phyloP scores from a whole-genome alignment of 306 rosid genomes.

The Lupinus albus region DNA sequence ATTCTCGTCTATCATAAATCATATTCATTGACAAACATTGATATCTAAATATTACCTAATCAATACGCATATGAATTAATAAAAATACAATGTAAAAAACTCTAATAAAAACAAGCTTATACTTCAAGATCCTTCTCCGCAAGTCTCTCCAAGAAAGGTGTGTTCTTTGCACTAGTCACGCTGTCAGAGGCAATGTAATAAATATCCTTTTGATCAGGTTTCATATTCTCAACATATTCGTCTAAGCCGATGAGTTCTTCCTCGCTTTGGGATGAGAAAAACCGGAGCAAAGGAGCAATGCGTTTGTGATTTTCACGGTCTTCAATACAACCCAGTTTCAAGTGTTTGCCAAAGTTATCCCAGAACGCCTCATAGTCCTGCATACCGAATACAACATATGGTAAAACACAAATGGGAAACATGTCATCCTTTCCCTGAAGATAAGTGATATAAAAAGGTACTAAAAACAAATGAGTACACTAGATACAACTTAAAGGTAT shows the following conservation, averaged over 20 bases:
- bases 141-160: conserved; percentile 93
- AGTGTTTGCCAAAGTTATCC: conserved; percentile 90
- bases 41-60: no score
- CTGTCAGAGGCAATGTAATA: conserved; percentile 91
- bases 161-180: conserved; percentile 84
- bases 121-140: conserved; percentile 85
- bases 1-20: no score
- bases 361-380: conserved; percentile 95
- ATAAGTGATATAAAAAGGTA: background rate
- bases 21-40: no score
- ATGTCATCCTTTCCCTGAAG: conserved; percentile 14
- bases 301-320: conserved; percentile 98
- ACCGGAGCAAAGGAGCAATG: conserved; percentile 90
- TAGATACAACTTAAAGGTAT: no score
- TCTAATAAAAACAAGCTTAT: conserved; percentile 22
- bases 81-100: background rate
- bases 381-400: conserved; percentile 34
- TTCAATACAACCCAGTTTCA: conserved; percentile 97
- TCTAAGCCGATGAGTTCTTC: conserved; percentile 82
- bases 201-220: conserved; percentile 93
- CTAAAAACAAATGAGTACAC: background rate
- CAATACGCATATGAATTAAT: conserved; percentile 3
- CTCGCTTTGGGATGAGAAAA: conserved; percentile 91
- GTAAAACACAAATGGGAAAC: conserved; percentile 28
- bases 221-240: conserved; percentile 96